Evolutionary conservation across 306 rosid genomes (phyloP).

Genomic region (Cicer chorassanicum): DNA sequence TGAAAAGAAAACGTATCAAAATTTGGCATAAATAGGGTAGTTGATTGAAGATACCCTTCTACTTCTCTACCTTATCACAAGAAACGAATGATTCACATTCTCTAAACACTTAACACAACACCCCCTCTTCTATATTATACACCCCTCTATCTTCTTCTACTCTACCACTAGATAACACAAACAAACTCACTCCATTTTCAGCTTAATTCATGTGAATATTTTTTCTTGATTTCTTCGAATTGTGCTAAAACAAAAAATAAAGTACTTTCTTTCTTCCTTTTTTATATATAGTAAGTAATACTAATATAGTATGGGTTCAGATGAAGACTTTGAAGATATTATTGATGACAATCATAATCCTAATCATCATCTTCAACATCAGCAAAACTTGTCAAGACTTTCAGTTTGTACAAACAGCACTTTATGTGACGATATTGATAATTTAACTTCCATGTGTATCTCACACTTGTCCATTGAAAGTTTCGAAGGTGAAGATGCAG

Average conservation of each 20-base stretch:
- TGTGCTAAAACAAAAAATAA: neutral
- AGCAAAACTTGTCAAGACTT: conserved; percentile 64
- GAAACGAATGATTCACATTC: conserved; percentile 52
- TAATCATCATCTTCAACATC: conserved; percentile 35
- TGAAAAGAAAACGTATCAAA: neutral
- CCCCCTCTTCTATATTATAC: neutral
- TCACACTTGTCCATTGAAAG: conserved; percentile 64
- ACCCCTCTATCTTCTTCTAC: too few relatives aligned
- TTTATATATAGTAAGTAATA: too few relatives aligned
- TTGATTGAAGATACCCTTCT: conserved; percentile 36
- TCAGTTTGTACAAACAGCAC: conserved; percentile 65
- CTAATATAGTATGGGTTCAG: conserved; percentile 52
- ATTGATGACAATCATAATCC: conserved; percentile 9
- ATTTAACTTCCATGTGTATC: conserved; percentile 46
- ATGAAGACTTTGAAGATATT: conserved; percentile 54
- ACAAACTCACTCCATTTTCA: too few relatives aligned
- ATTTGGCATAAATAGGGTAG: conserved; percentile 52
- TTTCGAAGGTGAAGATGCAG: conserved; percentile 57
- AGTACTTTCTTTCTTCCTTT: neutral
- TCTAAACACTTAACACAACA: conserved; percentile 27
- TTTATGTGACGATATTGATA: conserved; percentile 46
- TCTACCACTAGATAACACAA: too few relatives aligned
- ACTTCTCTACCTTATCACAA: conserved; percentile 46
- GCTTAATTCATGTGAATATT: too few relatives aligned
- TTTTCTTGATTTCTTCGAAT: neutral